Evolutionary conservation across 225 moss, liverwort and hornwort genomes (phyloP).

Genomic region (Thuidium tamariscinum): DNA sequence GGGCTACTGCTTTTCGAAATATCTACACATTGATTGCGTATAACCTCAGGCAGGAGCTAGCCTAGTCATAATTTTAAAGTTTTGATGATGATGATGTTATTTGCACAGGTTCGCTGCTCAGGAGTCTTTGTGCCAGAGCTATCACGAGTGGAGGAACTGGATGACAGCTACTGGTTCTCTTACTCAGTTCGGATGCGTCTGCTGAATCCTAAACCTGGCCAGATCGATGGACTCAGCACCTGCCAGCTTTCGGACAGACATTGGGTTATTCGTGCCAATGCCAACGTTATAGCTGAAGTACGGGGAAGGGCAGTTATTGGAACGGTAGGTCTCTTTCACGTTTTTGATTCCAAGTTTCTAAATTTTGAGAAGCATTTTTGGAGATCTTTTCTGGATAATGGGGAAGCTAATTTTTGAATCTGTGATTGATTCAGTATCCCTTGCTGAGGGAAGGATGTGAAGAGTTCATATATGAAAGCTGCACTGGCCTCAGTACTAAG

Average conservation of each 20-base stretch:
- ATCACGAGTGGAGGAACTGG: slow-evolving; percentile 40
- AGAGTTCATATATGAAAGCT: slow-evolving; percentile 76
- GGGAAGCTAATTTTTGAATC: background rate
- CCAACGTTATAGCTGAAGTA: slow-evolving; percentile 31
- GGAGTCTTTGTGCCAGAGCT: slow-evolving; percentile 83
- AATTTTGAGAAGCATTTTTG: background rate
- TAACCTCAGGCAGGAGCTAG: background rate
- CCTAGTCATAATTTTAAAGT: background rate
- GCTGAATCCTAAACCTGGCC: slow-evolving; percentile 24
- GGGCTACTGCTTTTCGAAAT: background rate
- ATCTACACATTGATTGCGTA: background rate
- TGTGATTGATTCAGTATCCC: slow-evolving; percentile 43
- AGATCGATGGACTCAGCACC: slow-evolving; percentile 20
- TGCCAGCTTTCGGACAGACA: slow-evolving; percentile 73
- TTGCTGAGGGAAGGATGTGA: slow-evolving; percentile 37
- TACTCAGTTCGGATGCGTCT: slow-evolving; percentile 81
- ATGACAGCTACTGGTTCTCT: slow-evolving; percentile 54
- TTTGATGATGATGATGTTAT: background rate
- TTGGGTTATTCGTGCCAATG: slow-evolving; percentile 65
- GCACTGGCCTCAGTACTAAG: slow-evolving; percentile 40
- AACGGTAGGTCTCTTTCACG: slow-evolving; percentile 18
- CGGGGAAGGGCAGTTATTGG: slow-evolving; percentile 73
- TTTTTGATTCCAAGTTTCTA: background rate
- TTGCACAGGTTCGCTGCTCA: slow-evolving; percentile 70
- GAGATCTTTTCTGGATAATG: background rate